Conservation (phyloP, 1,284 basidiomycete species). For the Pascua sp. region DNA sequence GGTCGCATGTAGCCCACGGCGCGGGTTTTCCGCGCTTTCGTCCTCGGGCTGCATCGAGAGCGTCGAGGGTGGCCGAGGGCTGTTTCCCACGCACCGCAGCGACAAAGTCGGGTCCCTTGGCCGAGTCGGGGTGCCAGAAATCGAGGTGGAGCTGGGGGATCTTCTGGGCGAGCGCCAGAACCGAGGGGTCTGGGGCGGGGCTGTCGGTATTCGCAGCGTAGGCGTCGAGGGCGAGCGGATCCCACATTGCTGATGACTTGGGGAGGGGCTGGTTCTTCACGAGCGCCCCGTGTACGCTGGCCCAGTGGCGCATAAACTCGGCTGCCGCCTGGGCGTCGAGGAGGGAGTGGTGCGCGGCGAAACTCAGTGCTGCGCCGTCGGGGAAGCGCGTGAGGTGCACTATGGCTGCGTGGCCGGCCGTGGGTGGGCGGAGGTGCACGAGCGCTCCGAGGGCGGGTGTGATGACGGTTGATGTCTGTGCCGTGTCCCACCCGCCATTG, state of each 20-base stretch:
- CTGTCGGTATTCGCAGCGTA: slow-evolving; percentile 21
- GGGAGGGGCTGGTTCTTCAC: not conserved
- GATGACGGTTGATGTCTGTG: not conserved
- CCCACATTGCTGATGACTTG: slow-evolving; percentile 36
- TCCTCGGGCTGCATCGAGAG: slow-evolving; percentile 11
- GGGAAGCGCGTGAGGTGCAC: slow-evolving; percentile 50
- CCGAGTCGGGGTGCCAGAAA: slow-evolving; percentile 12
- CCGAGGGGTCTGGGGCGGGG: slow-evolving; percentile 32
- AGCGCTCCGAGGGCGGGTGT: slow-evolving; percentile 1
- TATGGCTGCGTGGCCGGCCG: slow-evolving; percentile 21
- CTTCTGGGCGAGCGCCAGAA: slow-evolving; percentile 28
- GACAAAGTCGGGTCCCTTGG: slow-evolving; percentile 8
- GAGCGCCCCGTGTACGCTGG: slow-evolving; percentile 32
- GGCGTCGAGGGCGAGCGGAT: slow-evolving; percentile 46
- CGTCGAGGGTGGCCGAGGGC: slow-evolving; percentile 25
- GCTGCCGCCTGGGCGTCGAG: slow-evolving; percentile 51
- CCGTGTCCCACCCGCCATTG: not conserved
- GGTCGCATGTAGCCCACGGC: slow-evolving; percentile 52
- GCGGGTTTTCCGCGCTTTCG: slow-evolving; percentile 35
- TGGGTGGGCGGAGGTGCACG: slow-evolving; percentile 5
- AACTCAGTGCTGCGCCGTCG: slow-evolving; percentile 31
- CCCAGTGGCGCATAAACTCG: slow-evolving; percentile 52
- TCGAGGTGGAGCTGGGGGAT: slow-evolving; percentile 51
- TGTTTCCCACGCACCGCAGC: slow-evolving; percentile 12
- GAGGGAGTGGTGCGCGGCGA: slow-evolving; percentile 49